Evolutionary conservation across 345 rosid genomes (phyloP).

Genomic region (Ceriops decandra): DNA sequence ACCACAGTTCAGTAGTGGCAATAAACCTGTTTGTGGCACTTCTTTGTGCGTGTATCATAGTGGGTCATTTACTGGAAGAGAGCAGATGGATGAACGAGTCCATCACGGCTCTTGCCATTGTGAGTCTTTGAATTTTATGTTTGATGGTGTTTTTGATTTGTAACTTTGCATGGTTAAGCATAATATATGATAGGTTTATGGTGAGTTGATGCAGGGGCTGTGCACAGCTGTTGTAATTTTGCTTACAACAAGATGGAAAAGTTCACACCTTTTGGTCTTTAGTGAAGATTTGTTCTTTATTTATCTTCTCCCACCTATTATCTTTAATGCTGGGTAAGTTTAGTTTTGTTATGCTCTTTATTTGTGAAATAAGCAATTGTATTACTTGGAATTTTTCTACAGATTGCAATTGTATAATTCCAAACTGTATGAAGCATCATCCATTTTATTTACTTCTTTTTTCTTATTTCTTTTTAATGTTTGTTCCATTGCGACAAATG

Average conservation of each 20-base stretch:
- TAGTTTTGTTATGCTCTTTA: neutral
- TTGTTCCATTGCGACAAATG: neutral
- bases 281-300: constrained; percentile 97
- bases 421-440: too few relatives aligned
- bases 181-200: neutral
- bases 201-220: constrained; percentile 53
- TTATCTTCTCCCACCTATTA: constrained; percentile 96
- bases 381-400: too few relatives aligned
- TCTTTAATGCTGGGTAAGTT: constrained; percentile 92
- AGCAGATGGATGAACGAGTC: constrained; percentile 90
- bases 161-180: neutral
- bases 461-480: neutral
- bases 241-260: constrained; percentile 71
- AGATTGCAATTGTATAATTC: too few relatives aligned
- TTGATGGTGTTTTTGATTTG: neutral
- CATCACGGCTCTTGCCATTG: constrained; percentile 85
- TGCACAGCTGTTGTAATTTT: constrained; percentile 83
- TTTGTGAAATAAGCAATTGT: too few relatives aligned
- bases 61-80: constrained; percentile 87
- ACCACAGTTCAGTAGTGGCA: constrained; percentile 74
- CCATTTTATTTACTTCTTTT: neutral
- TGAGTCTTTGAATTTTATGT: constrained; percentile 25
- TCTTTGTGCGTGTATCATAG: constrained; percentile 74
- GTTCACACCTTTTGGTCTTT: constrained; percentile 78
- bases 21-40: constrained; percentile 88